Base-by-base conservation (phyloP, 2,329 filamentous ascomycete genomes). In the Microthyrium microscopicum region DNA sequence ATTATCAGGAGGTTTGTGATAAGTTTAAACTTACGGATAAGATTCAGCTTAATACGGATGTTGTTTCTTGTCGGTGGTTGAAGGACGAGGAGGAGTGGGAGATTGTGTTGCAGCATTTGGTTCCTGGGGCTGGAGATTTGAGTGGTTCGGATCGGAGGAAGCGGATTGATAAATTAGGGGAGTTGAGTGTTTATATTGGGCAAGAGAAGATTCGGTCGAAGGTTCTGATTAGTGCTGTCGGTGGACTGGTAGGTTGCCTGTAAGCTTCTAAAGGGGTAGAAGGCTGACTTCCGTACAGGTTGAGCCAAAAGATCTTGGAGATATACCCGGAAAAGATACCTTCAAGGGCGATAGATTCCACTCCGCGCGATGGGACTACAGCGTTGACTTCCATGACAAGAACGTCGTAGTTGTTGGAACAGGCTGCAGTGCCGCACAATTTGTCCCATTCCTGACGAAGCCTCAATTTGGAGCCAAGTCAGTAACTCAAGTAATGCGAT, bases 401-500 rank as follows among this genome's bases (percentile, higher is more conserved):
- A 55, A 71, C 40, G 63, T 73, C 2, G 53, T 72, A 7, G 62
- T 73, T 7, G 47, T 73, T 29, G 69, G 68, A 4, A 70, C 66
- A 3, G 69, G 69, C 9, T 72, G 68, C 44, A 66, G 59, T 41
- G 66, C 67, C 3, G 62, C 64, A 11, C 69, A 73, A 40, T 57
- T 73, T 17, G 60, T 73, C 5, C 67, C 69, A 2, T 44, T 52
- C 24, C 50, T 73, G 5, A 56, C 56, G 3, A 54, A 62, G 26
- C 54, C 55, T 16, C 56, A 59, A 7, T 57, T 56, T 40, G 60
- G 58, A 16, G 65, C 61, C 20, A 70, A 63, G 43, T 64, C 62
- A 5, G 60, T 73, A n/a, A 70, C 66, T 1, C 69, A 73, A 40
- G 40, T 73, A 5, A 68, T 73, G 64, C 53, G 66, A 12, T 64